These are phyloP conservation scores for Aspergillus sp. DNA, from an alignment of 2,329 filamentous ascomycete genomes.

Conservation along the genomic window DNA sequence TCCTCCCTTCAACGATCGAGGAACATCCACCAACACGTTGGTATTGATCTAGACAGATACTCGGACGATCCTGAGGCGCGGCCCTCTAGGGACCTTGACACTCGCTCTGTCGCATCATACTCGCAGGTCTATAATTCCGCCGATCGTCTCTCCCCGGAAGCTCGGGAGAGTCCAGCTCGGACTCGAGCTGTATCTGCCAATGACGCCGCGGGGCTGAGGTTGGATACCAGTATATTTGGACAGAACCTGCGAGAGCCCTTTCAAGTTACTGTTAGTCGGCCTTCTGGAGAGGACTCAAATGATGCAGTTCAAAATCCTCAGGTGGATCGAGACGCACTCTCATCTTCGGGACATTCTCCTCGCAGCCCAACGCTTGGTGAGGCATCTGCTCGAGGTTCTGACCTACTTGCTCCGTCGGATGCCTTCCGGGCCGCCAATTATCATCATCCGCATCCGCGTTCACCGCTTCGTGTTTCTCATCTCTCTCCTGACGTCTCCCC, in stretches of 20 bases:
- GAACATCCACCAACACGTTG: slow-evolving; percentile 58
- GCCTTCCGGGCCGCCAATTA: slow-evolving; percentile 33
- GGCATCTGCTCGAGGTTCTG: slow-evolving; percentile 23
- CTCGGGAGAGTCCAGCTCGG: slow-evolving; percentile 18
- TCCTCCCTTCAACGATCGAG: slow-evolving; percentile 77
- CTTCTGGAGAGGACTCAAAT: slow-evolving; percentile 22
- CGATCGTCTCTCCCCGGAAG: not conserved
- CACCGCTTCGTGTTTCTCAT: slow-evolving; percentile 25
- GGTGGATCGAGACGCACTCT: slow-evolving; percentile 20
- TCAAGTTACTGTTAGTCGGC: slow-evolving; percentile 34
- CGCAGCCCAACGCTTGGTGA: slow-evolving; percentile 1
- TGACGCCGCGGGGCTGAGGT: slow-evolving; percentile 42
- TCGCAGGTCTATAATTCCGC: slow-evolving; percentile 17
- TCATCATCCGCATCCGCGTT: slow-evolving; percentile 15
- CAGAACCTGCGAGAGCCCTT: slow-evolving; percentile 16
- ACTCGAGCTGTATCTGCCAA: slow-evolving; percentile 53
- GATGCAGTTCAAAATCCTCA: slow-evolving; percentile 11
- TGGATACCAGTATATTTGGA: slow-evolving; percentile 34
- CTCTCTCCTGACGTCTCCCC: slow-evolving; percentile 12
- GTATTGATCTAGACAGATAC: slow-evolving; percentile 61
- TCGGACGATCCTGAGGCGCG: slow-evolving; percentile 51
- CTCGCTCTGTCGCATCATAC: slow-evolving; percentile 42
- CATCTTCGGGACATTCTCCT: slow-evolving; percentile 19
- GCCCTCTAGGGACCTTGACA: slow-evolving; percentile 40
- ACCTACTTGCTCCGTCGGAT: slow-evolving; percentile 38